Base-by-base conservation (phyloP, 2,329 filamentous ascomycete species). In the Fusarium piperis region DNA sequence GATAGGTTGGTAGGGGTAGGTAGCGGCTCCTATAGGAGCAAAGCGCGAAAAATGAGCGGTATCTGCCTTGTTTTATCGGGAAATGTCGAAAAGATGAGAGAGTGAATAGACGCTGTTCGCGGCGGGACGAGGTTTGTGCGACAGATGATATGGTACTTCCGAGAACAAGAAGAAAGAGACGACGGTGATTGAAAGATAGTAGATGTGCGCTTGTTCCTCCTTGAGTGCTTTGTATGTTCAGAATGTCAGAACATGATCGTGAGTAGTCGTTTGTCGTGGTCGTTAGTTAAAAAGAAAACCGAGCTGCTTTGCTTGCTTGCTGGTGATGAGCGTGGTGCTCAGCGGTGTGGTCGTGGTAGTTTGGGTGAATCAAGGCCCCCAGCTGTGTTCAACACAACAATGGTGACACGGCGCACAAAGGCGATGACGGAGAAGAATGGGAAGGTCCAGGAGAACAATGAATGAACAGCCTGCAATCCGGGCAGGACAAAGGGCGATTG, bases 211-310 rank as follows among this genome's bases (percentile, higher is more conserved):
- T 46, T 67, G 53, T 69, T 72, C 73, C 69, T 76, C 73, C 65
- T 74, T 59, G 41, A 70, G 66, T 51, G 46, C 28, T 64, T 74
- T 57, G 64, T 38, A 36, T 59, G 62, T 36, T 71, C 41, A 36
- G 36, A 35, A 32, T n/a, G 59, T 76, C 73, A 76, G 67, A 75
- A 68, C 74, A 76, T 76, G 62, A 46, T 69, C 52, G 56, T 73
- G 33, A 65, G 33, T 35, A 52, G 56, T 46, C 46, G 56, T 53
- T 53, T 59, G 65, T 62, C 55, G 38, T 33, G 38, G 52, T 71
- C 46, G 44, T 65, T 36, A 61, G 44, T 65, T 36, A 61, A 57
- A 46, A 64, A 63, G 20, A 41, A 71, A 62, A n/a, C n/a, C n/a
- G n/a, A n/a, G n/a, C n/a, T n/a, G n/a, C n/a, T 68, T 52, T 51